Conservation (phyloP, 345 rosid genomes). For the Eucalyptus curtisii region DNA sequence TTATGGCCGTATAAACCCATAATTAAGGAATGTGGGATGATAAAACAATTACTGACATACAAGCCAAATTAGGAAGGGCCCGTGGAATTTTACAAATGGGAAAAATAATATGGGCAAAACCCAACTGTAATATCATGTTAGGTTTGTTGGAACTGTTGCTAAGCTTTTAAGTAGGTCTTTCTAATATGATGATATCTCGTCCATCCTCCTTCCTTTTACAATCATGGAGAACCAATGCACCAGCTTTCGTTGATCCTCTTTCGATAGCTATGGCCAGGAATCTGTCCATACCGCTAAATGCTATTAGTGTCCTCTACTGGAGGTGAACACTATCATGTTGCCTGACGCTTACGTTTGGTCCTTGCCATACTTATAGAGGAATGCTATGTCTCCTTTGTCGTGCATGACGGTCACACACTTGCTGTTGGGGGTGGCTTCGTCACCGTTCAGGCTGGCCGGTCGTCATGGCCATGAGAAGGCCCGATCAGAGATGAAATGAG, state of each 20-base stretch:
- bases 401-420: no score
- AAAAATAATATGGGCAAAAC: background rate
- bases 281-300: background rate
- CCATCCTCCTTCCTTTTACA: background rate
- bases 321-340: background rate
- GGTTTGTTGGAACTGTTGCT: background rate
- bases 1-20: background rate
- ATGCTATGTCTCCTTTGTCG: no score
- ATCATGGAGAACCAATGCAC: background rate
- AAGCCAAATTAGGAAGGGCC: background rate
- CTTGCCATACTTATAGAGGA: no score
- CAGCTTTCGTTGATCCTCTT: background rate
- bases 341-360: background rate
- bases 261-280: background rate
- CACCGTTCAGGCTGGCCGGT: accelerated
- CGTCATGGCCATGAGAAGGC: no score
- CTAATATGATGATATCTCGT: background rate
- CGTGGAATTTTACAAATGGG: background rate
- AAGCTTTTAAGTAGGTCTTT: background rate
- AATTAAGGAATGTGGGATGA: background rate
- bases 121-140: background rate
- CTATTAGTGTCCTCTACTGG: background rate
- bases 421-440: no score
- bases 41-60: background rate
- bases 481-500: no score